phyloP scores from a whole-genome alignment of 1,139 yeast species.

The Saccharomyces hybrid region DNA sequence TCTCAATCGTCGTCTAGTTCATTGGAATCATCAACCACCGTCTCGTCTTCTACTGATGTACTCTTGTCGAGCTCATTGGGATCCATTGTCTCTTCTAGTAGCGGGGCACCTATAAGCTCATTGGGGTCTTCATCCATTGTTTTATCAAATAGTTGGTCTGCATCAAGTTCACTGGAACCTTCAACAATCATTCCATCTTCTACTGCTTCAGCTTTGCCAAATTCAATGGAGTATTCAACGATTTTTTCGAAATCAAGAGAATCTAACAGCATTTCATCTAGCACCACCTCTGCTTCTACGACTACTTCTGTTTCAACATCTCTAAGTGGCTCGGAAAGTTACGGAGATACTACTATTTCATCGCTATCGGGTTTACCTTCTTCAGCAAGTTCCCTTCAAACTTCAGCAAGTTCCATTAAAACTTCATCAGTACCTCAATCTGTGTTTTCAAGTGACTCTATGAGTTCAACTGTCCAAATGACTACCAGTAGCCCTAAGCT shows the following conservation, averaged over 20 bases:
- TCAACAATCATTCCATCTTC: conserved; percentile 2
- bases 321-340: too few species aligned
- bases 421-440: conserved; percentile 5
- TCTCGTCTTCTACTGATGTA: conserved; percentile 2
- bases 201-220: conserved; percentile 1
- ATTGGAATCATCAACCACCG: conserved; percentile 1
- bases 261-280: neutral
- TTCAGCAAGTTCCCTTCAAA: neutral
- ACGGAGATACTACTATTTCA: too few species aligned
- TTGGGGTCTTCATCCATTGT: neutral
- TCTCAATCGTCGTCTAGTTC: neutral
- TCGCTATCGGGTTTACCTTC: neutral
- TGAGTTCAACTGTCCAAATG: too few species aligned
- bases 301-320: neutral
- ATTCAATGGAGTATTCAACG: neutral
- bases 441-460: conserved; percentile 3
- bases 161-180: neutral
- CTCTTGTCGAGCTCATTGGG: neutral
- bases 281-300: neutral
- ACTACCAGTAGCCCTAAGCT: too few species aligned
- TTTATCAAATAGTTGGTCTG: neutral
- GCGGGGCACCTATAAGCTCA: neutral
- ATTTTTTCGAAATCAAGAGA: neutral
- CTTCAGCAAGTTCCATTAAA: neutral
- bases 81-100: neutral